phyloP scores from a whole-genome alignment of 768 basidiomycete genomes.

The Tulasnella sp. region DNA sequence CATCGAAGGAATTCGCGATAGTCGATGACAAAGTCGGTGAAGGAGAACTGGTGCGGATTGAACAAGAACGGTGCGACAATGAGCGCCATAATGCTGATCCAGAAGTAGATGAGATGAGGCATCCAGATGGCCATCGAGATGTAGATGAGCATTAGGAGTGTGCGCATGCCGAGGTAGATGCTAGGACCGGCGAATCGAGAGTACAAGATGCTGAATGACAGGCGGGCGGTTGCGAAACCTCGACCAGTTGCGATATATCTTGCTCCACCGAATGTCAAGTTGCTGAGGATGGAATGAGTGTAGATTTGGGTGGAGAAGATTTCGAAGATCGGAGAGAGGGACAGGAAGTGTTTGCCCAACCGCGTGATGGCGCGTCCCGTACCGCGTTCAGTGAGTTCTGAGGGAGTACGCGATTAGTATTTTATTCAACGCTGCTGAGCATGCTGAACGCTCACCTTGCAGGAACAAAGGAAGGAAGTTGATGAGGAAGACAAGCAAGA shows the following conservation, averaged over 20 bases:
- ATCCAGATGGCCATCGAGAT: slow-evolving; percentile 43
- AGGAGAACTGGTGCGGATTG: slow-evolving; percentile 99
- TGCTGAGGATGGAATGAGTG: slow-evolving; percentile 94
- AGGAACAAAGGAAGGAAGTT: slow-evolving; percentile 90
- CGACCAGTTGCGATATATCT: slow-evolving; percentile 94
- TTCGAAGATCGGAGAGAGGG: slow-evolving; percentile 91
- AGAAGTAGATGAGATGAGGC: slow-evolving; percentile 61
- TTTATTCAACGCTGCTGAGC: background rate
- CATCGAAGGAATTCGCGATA: slow-evolving; percentile 85
- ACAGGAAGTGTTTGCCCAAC: slow-evolving; percentile 88
- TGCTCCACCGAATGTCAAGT: slow-evolving; percentile 95
- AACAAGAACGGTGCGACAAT: slow-evolving; percentile 96
- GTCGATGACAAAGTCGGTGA: slow-evolving; percentile 95
- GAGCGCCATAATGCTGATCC: slow-evolving; percentile 87
- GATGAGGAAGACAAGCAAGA: slow-evolving; percentile 98
- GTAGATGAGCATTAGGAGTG: slow-evolving; percentile 43
- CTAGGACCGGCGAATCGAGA: slow-evolving; percentile 48
- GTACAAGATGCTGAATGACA: slow-evolving; percentile 47
- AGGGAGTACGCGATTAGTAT: slow-evolving; percentile 32
- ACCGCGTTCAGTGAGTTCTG: slow-evolving; percentile 93
- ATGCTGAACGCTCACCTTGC: slow-evolving; percentile 58
- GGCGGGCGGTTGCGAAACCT: slow-evolving; percentile 47
- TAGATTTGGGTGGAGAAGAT: slow-evolving; percentile 99
- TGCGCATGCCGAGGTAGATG: slow-evolving; percentile 46
- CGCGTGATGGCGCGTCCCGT: slow-evolving; percentile 86